Percentiles rank a stretch among this genome's conserved stretches.
Conservation (phyloP, 2,329 filamentous ascomycete species). For the Periconia digitata region DNA sequence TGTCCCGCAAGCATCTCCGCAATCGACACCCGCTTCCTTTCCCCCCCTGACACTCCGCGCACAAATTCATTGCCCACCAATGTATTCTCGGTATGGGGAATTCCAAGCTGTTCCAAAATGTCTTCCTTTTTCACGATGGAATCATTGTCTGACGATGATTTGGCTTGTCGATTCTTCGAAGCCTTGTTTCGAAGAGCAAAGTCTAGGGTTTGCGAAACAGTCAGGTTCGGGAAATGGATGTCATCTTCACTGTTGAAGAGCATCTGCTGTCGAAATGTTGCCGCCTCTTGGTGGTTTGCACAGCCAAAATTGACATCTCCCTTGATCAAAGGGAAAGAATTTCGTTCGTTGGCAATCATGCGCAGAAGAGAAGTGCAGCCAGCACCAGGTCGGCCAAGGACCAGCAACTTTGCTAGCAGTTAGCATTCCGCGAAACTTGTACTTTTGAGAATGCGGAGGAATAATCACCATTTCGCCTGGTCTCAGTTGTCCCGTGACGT, state of each 20-base stretch:
- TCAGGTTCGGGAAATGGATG: conserved; percentile 55
- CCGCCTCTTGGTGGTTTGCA: conserved; percentile 46
- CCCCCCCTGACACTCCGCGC: conserved; percentile 66
- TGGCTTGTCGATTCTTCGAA: conserved; percentile 27
- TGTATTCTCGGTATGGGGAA: conserved; percentile 59
- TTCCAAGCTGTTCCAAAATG: conserved; percentile 68
- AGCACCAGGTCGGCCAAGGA: no score
- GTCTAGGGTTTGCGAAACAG: conserved; percentile 55
- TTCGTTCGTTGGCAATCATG: no score
- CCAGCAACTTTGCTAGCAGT: no score
- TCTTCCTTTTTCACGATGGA: no score
- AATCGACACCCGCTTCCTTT: conserved; percentile 68
- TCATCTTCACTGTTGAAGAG: conserved; percentile 59
- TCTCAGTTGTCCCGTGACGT: no score
- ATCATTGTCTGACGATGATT: no score
- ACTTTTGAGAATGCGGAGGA: no score
- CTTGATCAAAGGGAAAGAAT: conserved; percentile 3
- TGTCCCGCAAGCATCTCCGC: conserved; percentile 60
- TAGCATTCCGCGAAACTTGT: no score
- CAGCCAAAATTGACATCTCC: conserved; percentile 56
- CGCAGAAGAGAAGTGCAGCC: no score
- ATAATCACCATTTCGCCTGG: no score
- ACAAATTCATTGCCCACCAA: conserved; percentile 67
- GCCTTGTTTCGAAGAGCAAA: conserved; percentile 61
- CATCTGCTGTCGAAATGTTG: conserved; percentile 58